Evolutionary conservation across 169 alveolate genomes (phyloP).

Genomic region (Babesia ovis): DNA sequence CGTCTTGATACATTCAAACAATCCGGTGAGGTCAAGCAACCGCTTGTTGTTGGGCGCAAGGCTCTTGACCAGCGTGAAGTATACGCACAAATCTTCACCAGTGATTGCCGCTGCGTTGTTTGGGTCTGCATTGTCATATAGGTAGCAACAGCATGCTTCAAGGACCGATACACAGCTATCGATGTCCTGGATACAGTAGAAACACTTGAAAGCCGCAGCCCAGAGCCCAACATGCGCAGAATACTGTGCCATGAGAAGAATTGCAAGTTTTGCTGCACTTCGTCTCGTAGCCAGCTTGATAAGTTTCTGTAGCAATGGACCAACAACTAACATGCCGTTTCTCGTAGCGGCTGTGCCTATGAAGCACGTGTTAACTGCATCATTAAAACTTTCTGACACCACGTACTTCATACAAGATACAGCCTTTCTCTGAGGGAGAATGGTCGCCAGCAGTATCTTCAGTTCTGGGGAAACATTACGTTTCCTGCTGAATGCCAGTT

Average conservation of each 20-base stretch:
- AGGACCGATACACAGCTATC: conserved; percentile 63
- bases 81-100: conserved; percentile 50
- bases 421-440: conserved; percentile 44
- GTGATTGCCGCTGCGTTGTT: not conserved
- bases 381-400: conserved; percentile 61
- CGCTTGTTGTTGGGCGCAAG: conserved; percentile 61
- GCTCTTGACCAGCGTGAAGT: conserved; percentile 55
- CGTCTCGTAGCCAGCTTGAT: conserved; percentile 55
- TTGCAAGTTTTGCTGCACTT: conserved; percentile 58
- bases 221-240: conserved; percentile 64
- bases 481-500: conserved; percentile 54
- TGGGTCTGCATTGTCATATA: conserved; percentile 31
- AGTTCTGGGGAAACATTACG: conserved; percentile 61
- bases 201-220: conserved; percentile 63
- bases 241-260: conserved; percentile 61
- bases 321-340: conserved; percentile 62
- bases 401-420: conserved; percentile 41
- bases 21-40: conserved; percentile 35
- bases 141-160: conserved; percentile 68
- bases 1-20: conserved; percentile 52
- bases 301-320: conserved; percentile 64
- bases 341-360: conserved; percentile 46
- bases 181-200: conserved; percentile 63
- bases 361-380: conserved; percentile 55
- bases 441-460: conserved; percentile 56